Percentiles rank a stretch among this genome's conserved stretches.
These are phyloP conservation scores for Hypocreales sp. DNA, from an alignment of 2,329 filamentous ascomycete species.

Conservation along the genomic window DNA sequence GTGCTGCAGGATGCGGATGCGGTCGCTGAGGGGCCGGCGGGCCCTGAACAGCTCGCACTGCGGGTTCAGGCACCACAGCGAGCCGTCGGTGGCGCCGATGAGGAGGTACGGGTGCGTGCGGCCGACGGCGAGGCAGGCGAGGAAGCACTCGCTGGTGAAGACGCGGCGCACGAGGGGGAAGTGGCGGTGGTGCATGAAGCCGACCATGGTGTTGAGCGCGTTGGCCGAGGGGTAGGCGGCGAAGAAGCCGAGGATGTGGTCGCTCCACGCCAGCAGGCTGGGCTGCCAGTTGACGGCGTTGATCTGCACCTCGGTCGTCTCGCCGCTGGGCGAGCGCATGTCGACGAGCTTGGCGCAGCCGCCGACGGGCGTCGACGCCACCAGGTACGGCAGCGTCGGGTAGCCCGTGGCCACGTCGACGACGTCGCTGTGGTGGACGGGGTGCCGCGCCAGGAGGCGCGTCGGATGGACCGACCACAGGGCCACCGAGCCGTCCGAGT, in stretches of 20 bases:
- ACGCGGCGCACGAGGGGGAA: slow-evolving; percentile 37
- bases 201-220: slow-evolving; percentile 34
- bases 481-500: slow-evolving; percentile 38
- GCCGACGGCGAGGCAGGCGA: slow-evolving; percentile 33
- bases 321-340: slow-evolving; percentile 32
- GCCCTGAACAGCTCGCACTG: slow-evolving; percentile 20
- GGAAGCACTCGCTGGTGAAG: slow-evolving; percentile 32
- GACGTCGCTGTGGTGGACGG: slow-evolving; percentile 36
- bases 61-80: slow-evolving; percentile 30
- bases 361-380: slow-evolving; percentile 39
- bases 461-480: slow-evolving; percentile 39
- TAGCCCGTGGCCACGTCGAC: slow-evolving; percentile 40
- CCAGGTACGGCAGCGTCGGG: slow-evolving; percentile 37
- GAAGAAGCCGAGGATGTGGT: slow-evolving; percentile 39
- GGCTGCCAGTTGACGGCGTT: slow-evolving; percentile 35
- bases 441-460: slow-evolving; percentile 32
- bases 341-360: slow-evolving; percentile 37
- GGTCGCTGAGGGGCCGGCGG: slow-evolving; percentile 16
- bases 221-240: slow-evolving; percentile 35
- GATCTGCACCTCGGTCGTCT: slow-evolving; percentile 36
- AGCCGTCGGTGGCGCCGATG: slow-evolving; percentile 37
- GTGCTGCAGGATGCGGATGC: slow-evolving; percentile 32
- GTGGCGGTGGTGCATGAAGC: slow-evolving; percentile 35
- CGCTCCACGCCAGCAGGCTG: slow-evolving; percentile 36
- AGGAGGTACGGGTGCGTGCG: slow-evolving; percentile 36